Base-by-base conservation (phyloP, 345 rosid species). In the Garcia nutans region DNA sequence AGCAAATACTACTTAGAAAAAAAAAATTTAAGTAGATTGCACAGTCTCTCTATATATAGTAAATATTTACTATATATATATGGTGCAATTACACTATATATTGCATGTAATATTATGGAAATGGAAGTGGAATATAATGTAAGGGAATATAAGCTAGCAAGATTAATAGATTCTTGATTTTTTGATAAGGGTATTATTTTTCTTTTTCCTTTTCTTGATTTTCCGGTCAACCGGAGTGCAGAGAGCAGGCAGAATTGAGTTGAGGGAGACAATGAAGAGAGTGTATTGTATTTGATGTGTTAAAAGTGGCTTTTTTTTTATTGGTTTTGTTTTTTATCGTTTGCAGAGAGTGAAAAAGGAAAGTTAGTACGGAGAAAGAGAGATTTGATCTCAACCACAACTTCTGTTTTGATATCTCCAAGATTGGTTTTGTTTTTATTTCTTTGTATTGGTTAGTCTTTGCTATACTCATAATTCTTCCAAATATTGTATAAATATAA, bases 361-460 rank as follows among this genome's bases (percentile, higher is more conserved):
- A 59, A 45, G 70, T n/a, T n/a, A n/a, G n/a, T 72, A 71, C 50
- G 86, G 50, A 76, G 77, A 77, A 75, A 76, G 77, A 77, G 76
- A 74, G 79, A 70, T 63, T 80, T 77, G 81, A 81, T 87, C 68
- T 80, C 68, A 71, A 82, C 91, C 94, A 90, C 89, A 84, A 84
- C 69, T 88, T 78, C 80, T 54, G 47, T 58, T 37, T 20, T 57
- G 74, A 81, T 79, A 78, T 84, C 81, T 75, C 70, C 68, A 50
- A 42, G n/a, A 15, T 55, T 83, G 77, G 80, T 80, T 82, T 78
- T 75, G 76, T 67, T 75, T 69, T 37, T 60, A 41, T 57, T 54
- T 59, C 60, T 71, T 71, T 68, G 42, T 70, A 37, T 72, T 24
- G 61, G 2, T 24, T 50, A 33, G 45, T 4, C 24, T 10, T 58